Base-by-base conservation (phyloP, 2,329 filamentous ascomycete genomes). In the Botrytis fabae region DNA sequence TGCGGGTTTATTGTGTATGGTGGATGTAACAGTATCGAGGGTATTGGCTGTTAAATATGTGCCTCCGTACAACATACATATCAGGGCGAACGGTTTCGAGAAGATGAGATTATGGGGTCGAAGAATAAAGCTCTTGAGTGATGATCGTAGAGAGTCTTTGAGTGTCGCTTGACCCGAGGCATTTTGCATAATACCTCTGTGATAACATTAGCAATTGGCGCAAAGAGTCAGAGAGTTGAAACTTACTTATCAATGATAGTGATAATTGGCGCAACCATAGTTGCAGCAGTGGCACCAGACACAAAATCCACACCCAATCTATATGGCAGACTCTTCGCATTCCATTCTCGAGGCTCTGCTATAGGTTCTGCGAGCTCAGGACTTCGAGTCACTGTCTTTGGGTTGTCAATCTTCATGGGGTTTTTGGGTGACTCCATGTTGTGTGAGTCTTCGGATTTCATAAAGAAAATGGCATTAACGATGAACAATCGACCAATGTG, bases 31-130 rank as follows among this genome's bases (percentile, higher is more conserved):
- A 0, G 95, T 98, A 84, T 98, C 95, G 80, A 97, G 89, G 20
- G 88, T 84, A 84, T 98, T 98, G 76, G 95, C 95, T 1, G 93
- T 94, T 20, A 96, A 84, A 84, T 98, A 98, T 74, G 95, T 98
- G 77, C 93, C 91, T 75, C 91, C 93, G 85, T 98, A 98, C 61
- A 97, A 85, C 82, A 89, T 85, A 83, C 89, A 87, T 80, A 94
- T 91, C 76, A 94, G 86, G 63, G 84, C 88, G 78, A 92, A 92
- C 0, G 92, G 91, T 74, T 88, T 89, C 68, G 89, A 89, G 80
- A 89, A 82, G 76, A 94, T 78, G 78, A 92, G 85, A 38, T 82
- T 78, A 73, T 90, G 89, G 0, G 92, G 92, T 14, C 85, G 86
- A n/a, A 85, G 77, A 73, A 92, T 65, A 69, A 94, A 84, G 57